Base-by-base conservation (phyloP, 139 green algal genomes). In the Astrephomene gubernaculifera region DNA sequence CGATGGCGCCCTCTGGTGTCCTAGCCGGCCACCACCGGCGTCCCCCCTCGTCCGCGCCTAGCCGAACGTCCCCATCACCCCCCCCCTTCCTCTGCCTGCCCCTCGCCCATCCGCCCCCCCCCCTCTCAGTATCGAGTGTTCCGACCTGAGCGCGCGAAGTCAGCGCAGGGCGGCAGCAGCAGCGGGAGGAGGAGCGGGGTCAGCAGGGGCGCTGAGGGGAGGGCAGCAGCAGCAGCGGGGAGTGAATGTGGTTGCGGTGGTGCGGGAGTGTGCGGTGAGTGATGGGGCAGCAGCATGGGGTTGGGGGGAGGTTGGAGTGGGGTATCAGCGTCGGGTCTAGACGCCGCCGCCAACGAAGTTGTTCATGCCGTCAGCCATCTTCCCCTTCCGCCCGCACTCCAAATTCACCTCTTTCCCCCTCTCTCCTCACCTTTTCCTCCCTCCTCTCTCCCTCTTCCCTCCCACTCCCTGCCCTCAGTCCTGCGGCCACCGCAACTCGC, bases 401-500 rank as follows among this genome's bases (percentile, higher is more conserved):
- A 33, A 7, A 33, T 67, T 10, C 57, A 67, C 57, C 21, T 24
- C 24, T 7, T 67, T 67, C 22, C 57, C 19, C 19, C 57, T 7
- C 57, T 7, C 12, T 24, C 57, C 21, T 67, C 21, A 67, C 17
- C 24, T n/a, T n/a, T n/a, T n/a, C n/a, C n/a, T n/a, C n/a, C n/a
- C n/a, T n/a, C n/a, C n/a, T 29, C 19, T 36, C 36, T n/a, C 9
- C 36, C 27, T 12, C 25, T 36, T 29, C 65, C 36, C 65, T 21
- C 35, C 36, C 35, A 14, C 6, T 10, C 36, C 35, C 36, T 72
- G 8, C 49, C 24, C 43, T 10, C 38, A 83, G 76, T 27, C 63
- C 7, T 83, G 76, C 61, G 60, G 60, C 12, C 76, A 83, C 39
- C 60, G 76, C 41, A 83, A 83, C 61, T 3, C 41, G 38, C 76